Base-by-base conservation (phyloP, 2,329 filamentous ascomycete genomes). In the Aspergillus texensis region DNA sequence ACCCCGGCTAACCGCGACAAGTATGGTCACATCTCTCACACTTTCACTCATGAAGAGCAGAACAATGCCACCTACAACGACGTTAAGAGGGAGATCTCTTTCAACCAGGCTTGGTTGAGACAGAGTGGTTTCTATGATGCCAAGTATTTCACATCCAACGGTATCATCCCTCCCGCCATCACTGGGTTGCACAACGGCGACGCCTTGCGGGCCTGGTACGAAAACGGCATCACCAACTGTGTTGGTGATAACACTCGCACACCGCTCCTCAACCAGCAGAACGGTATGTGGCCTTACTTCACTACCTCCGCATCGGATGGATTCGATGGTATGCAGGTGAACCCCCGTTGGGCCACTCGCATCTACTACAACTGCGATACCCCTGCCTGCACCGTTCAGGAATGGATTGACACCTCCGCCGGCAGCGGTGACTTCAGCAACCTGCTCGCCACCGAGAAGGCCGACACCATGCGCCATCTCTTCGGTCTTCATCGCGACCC, bases 301-400 rank as follows among this genome's bases (percentile, higher is more conserved):
- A 85, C 82, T 56, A 87, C 77, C 3, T 79, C 82, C 0, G 79
- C 74, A 0, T 70, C 65, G 12, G 86, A 89, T 67, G 86, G 86
- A 0, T 86, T 83, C 66, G 82, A 76, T 48, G 86, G 87, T 1
- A 78, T 88, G 46, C 81, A 81, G 62, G 80, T 89, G 57, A 84
- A 86, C 70, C 86, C 85, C 5, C 84, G 87, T 53, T 89, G 83
- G 83, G 84, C 86, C 1, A 86, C 85, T 3, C 83, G 84, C 48
- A 88, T 89, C 64, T 89, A 88, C 78, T 89, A 86, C 80, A 88
- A 89, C 76, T 89, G 87, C 73, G 83, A 87, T 70, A 81, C 81
- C 19, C 79, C 85, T 2, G 78, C 75, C 26, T 89, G 87, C 71
- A 88, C 86, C 0, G 71, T 83, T 21, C 75, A 82, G 56, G 86